Base-by-base conservation (phyloP, 2,329 filamentous ascomycete genomes). In the Aspergillus nomiae region DNA sequence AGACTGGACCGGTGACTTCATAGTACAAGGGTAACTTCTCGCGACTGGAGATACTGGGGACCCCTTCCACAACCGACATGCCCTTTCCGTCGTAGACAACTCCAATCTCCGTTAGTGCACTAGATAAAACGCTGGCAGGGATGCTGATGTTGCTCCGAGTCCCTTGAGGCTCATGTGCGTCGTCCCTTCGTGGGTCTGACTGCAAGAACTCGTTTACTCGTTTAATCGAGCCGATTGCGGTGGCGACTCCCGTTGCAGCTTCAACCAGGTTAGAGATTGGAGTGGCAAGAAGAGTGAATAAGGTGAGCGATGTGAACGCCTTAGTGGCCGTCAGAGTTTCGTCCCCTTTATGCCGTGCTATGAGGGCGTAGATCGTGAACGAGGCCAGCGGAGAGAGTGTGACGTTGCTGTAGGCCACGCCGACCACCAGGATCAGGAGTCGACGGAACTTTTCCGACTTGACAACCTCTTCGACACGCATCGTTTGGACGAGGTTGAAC, bases 381-480 rank as follows among this genome's bases (percentile, higher is more conserved):
- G 46, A 50, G 26, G 46, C 46, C 46, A 50, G 24, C 7, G 46
- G 46, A 4, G 46, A 50, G 14, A 50, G 46, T 19, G 46, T 28
- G 26, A 50, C 46, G 16, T 50, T 50, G 24, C 46, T 50, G 16
- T 50, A 50, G 4, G 46, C 46, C 24, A 50, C 46, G 16, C 58
- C 53, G 34, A 65, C 51, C 54, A 24, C 46, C 7, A 57, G 41
- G 60, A 46, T 41, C 61, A 54, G 28, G 74, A 71, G 46, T 11
- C 46, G 46, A 26, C 46, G 46, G 61, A 74, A 80, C n/a, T 67
- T 65, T 0, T 67, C 62, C 62, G 69, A 73, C 2, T 67, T 60
- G 1, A 45, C 58, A 0, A 82, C 64, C 63, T 81, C 80, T 4
- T 74, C 65, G 1, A 74, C 59, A 7, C 80, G 74, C 26, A 80